phyloP scores from a whole-genome alignment of 1,284 basidiomycete species.

The Vanrija sp. region DNA sequence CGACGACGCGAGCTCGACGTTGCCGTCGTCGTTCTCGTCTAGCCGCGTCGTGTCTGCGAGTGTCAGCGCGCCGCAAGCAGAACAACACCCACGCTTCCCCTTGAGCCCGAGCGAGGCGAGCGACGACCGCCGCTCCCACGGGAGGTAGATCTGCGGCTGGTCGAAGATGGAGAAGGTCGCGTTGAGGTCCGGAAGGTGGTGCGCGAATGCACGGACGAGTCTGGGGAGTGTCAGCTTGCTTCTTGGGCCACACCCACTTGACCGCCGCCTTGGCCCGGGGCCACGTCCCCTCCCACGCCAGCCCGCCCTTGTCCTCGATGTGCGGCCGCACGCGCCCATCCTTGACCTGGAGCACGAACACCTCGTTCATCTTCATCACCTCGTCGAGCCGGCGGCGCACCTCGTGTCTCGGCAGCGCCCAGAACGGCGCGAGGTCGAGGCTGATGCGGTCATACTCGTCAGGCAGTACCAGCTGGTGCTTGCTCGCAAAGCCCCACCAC shows the following conservation, averaged over 20 bases:
- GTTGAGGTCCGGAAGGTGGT: conserved; percentile 44
- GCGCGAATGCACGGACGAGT: conserved; percentile 41
- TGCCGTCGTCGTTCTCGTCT: conserved; percentile 36
- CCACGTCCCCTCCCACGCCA: conserved; percentile 41
- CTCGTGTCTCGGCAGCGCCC: conserved; percentile 65
- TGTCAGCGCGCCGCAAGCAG: neutral
- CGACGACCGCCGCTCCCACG: conserved; percentile 45
- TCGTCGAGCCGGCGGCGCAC: conserved; percentile 63
- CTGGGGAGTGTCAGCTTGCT: conserved; percentile 13
- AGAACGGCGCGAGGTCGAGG: conserved; percentile 76
- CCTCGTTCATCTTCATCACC: conserved; percentile 43
- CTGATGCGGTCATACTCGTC: conserved; percentile 84
- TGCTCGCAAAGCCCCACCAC: conserved; percentile 78
- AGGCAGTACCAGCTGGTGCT: conserved; percentile 68
- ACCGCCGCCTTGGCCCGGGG: conserved; percentile 36
- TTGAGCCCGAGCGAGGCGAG: conserved; percentile 48
- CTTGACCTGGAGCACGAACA: conserved; percentile 39
- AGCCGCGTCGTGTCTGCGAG: conserved; percentile 1
- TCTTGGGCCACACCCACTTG: conserved; percentile 16
- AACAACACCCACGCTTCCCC: conserved; percentile 45
- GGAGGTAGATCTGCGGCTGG: conserved; percentile 52
- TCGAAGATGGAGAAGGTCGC: conserved; percentile 53
- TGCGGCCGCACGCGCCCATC: conserved; percentile 21
- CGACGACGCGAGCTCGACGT: conserved; percentile 33
- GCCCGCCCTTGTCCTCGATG: conserved; percentile 38